Base-by-base conservation (phyloP, 306 rosid species). In the Nissolia schottii region DNA sequence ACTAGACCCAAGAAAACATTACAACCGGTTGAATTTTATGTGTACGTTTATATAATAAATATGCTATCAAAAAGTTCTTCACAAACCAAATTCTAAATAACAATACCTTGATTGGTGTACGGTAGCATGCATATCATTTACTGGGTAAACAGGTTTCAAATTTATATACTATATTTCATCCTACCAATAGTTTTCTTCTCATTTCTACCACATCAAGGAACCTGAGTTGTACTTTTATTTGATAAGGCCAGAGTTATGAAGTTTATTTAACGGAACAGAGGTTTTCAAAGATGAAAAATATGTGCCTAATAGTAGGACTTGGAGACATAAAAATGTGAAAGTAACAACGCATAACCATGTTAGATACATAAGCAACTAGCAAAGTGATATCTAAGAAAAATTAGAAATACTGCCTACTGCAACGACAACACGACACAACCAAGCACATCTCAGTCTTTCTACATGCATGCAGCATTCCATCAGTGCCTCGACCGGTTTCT, bases 401-500 rank as follows among this genome's bases (percentile, higher is more conserved):
- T 40, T 68, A 65, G 34, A 67, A 79, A 60, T 32, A 57, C 50
- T 37, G 64, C 72, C 64, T 9, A 34, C 15, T 2, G 28, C 73
- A 71, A 57, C 70, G 45, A 63, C 76, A 43, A 19, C 76, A 71
- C 72, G 51, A 38, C 64, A 14, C 50, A 73, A 46, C 55, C 29
- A 41, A 72, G 41, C 32, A 59, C 75, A 58, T 5, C 4, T 14
- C 60, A 28, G n/a, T 63, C 54, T 54, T 9, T 74, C 70, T 46
- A 63, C 56, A 46, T 41, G 74, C 53, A 27, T 28, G 10, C 58
- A 25, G 48, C 71, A 38, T 77, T 60, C 59, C 75, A 32, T 80
- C 86, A 88, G 73, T 85, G 83, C 76, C 93, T 89, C 49, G 95
- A 81, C 9, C 86, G 87, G 77, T 84, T 89, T 78, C 84, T 71